Base-by-base conservation (phyloP, 2,329 filamentous ascomycete genomes). In the Penicillium decumbens region DNA sequence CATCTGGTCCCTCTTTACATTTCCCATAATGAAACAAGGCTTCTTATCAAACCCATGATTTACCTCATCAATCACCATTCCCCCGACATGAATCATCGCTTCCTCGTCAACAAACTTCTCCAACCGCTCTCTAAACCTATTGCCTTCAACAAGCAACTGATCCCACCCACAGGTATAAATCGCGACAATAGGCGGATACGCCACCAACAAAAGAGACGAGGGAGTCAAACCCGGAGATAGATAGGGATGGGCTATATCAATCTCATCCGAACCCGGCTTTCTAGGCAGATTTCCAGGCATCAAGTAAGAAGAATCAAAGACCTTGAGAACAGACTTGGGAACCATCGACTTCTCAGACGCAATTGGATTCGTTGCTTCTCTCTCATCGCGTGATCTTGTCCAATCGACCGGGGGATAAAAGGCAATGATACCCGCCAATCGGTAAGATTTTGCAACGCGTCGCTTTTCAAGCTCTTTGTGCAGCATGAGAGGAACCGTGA, bases 131-230 rank as follows among this genome's bases (percentile, higher is more conserved):
- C 58, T 50, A 15, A 61, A 58, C 3, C 33, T 25, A 44, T 57
- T 53, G 35, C 57, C 58, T 38, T 61, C 55, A 8, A 54, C 55
- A 15, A 59, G 47, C 42, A 58, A 35, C 42, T 58, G 58, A 43
- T 60, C 57, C 58, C 55, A 61, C 1, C 48, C 57, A 54, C 57
- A 60, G 9, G 55, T 61, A 48, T 60, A 60, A 12, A 59, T 51
- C 2, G 53, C 47, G 25, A 60, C 53, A 38, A 29, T 18, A 8
- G 35, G n/a, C 9, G 58, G 57, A 37, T 55, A 55, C 2, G 51
- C 48, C 27, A 37, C 44, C 23, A 50, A 24, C 13, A 60, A 33
- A 1, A 56, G 15, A 33, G 35, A 30, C 4, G 40, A 40, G 7
- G 53, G 46, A 2, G 55, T 49, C 12, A 58, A n/a, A 2, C 55